A percentile compares a stretch with the other conserved stretches of the same genome.
Evolutionary conservation across 2,329 filamentous ascomycete species (phyloP).

Genomic region (Tolypocladium ophioglossoides): DNA sequence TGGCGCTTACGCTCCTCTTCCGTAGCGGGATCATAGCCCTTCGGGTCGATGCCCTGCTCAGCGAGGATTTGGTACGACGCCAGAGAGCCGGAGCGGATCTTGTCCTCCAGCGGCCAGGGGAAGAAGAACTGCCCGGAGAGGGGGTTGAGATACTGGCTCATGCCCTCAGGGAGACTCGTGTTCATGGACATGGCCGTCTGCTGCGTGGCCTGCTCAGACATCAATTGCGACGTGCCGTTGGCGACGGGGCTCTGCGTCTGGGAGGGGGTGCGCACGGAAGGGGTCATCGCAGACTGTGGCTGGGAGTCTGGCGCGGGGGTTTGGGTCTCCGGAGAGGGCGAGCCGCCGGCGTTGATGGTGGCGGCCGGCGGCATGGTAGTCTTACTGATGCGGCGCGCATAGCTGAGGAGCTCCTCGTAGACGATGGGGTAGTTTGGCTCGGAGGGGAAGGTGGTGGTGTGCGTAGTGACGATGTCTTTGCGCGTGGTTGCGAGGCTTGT

Average conservation of each 20-base stretch:
- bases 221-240: conserved; percentile 20
- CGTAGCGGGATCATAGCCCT: conserved; percentile 44
- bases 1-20: conserved; percentile 40
- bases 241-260: conserved; percentile 23
- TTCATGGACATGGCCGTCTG: conserved; percentile 19
- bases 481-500: conserved; percentile 61
- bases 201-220: conserved; percentile 20
- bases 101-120: conserved; percentile 65
- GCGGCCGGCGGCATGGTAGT: conserved; percentile 63
- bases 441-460: conserved; percentile 44
- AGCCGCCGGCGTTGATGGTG: conserved; percentile 26
- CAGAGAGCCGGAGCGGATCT: conserved; percentile 59
- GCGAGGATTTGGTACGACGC: conserved; percentile 51
- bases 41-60: conserved; percentile 52
- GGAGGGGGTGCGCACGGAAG: conserved; percentile 19
- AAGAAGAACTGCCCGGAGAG: conserved; percentile 51
- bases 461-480: conserved; percentile 57
- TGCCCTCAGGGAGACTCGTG: conserved; percentile 36
- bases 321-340: conserved; percentile 15
- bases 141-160: conserved; percentile 43
- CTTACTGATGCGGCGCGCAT: conserved; percentile 69
- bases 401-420: conserved; percentile 64
- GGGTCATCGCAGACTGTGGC: conserved; percentile 18
- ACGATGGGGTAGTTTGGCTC: conserved; percentile 45
- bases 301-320: conserved; percentile 21